phyloP scores from a whole-genome alignment of 1,284 basidiomycete species.

The Sporisorium scitamineum region DNA sequence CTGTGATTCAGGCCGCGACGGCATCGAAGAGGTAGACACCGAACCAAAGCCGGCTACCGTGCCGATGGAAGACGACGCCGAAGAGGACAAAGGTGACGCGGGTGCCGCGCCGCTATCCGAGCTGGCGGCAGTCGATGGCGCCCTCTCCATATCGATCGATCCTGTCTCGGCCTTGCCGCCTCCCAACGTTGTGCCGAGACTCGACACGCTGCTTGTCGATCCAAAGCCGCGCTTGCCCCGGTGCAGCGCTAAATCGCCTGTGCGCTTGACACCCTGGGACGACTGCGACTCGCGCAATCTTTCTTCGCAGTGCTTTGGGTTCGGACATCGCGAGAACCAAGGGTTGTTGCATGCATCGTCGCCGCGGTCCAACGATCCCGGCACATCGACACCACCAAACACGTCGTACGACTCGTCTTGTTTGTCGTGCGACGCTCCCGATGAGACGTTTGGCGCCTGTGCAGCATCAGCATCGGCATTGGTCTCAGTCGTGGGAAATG shows the following conservation, averaged over 20 bases:
- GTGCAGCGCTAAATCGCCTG: conserved; percentile 29
- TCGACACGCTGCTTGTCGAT: conserved; percentile 44
- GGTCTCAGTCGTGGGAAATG: conserved; percentile 8
- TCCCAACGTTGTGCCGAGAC: conserved; percentile 38
- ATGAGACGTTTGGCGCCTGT: not conserved
- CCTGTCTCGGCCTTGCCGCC: conserved; percentile 19
- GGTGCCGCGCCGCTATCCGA: conserved; percentile 33
- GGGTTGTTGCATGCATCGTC: conserved; percentile 58
- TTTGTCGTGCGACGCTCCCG: not conserved
- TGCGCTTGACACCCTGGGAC: conserved; percentile 13
- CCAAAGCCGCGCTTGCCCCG: conserved; percentile 35
- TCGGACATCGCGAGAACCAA: conserved; percentile 61
- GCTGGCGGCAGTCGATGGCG: conserved; percentile 29
- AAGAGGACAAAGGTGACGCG: conserved; percentile 32
- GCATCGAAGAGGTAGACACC: conserved; percentile 15
- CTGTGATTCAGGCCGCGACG: conserved; percentile 26
- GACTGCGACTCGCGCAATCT: conserved; percentile 14
- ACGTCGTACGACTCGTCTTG: conserved; percentile 32
- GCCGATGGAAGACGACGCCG: conserved; percentile 31
- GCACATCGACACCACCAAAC: conserved; percentile 43
- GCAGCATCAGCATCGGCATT: not conserved
- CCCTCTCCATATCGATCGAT: conserved; percentile 32
- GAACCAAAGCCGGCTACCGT: conserved; percentile 21
- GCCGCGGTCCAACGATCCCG: conserved; percentile 53
- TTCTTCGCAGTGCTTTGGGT: conserved; percentile 48